Conservation (phyloP, 129 eudicot species). For the Flaveria trinervia region DNA sequence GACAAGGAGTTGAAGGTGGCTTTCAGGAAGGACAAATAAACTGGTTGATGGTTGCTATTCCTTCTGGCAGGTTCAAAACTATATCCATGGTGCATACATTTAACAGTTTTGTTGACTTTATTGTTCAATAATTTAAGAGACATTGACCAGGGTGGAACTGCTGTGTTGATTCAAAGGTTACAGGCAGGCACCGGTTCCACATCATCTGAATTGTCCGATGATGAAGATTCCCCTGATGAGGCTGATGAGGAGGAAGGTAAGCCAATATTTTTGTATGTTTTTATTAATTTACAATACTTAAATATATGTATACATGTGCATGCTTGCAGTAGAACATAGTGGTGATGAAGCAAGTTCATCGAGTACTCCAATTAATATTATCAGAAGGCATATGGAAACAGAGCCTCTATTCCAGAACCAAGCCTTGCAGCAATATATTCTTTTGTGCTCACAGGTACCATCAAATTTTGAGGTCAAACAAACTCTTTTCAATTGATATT, state of each 20-base stretch:
- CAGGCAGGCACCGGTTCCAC: slow-evolving; percentile 40
- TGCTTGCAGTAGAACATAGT: slow-evolving; percentile 46
- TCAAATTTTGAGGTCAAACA: slow-evolving; percentile 12
- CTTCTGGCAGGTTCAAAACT: slow-evolving; percentile 86
- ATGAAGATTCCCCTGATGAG: slow-evolving; percentile 31
- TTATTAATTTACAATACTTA: not conserved
- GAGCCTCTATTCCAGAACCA: slow-evolving; percentile 64
- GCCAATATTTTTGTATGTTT: slow-evolving; percentile 15
- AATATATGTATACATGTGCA: not conserved
- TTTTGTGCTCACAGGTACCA: slow-evolving; percentile 84
- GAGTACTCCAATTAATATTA: slow-evolving; percentile 35
- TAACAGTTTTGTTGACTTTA: not conserved
- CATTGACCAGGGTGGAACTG: slow-evolving; percentile 79
- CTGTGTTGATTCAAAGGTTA: slow-evolving; percentile 65
- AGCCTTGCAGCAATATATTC: slow-evolving; percentile 85
- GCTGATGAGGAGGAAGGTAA: slow-evolving; percentile 47
- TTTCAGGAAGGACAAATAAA: slow-evolving; percentile 94
- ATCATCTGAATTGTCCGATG: slow-evolving; percentile 47
- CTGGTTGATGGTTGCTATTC: slow-evolving; percentile 98
- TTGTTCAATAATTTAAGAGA: slow-evolving; percentile 12
- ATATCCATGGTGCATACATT: not conserved
- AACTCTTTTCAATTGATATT: not conserved
- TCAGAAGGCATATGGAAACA: slow-evolving; percentile 34
- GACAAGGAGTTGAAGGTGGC: slow-evolving; percentile 97
- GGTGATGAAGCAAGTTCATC: slow-evolving; percentile 32